Evolutionary conservation across 2,329 filamentous ascomycete genomes (phyloP).

Genomic region (Penicillium sp.): DNA sequence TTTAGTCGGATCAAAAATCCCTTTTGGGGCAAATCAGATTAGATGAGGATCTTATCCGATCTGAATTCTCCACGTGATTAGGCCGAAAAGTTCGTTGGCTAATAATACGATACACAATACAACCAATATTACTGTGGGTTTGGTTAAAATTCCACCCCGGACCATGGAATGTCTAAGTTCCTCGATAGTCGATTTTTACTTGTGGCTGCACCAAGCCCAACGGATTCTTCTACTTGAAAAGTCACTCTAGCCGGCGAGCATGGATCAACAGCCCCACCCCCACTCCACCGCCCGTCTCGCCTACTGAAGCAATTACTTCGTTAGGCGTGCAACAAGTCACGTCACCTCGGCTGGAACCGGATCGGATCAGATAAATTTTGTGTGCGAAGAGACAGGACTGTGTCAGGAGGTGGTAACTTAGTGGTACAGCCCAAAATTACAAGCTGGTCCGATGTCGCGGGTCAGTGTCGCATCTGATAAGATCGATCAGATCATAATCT

Average conservation of each 20-base stretch:
- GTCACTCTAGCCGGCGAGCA: background rate
- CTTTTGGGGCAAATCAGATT: conserved; percentile 30
- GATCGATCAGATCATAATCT: background rate
- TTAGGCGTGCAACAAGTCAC: background rate
- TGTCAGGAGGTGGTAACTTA: background rate
- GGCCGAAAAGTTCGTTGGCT: background rate
- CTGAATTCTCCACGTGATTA: background rate
- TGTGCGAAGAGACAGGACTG: background rate
- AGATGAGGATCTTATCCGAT: conserved; percentile 36
- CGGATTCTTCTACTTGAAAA: background rate
- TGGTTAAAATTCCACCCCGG: background rate
- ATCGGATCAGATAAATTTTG: conserved; percentile 16
- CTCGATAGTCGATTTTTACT: no score
- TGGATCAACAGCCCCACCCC: no score
- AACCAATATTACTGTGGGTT: no score
- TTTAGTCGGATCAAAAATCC: background rate
- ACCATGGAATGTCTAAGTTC: background rate
- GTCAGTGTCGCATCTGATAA: conserved; percentile 22
- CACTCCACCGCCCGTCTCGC: no score
- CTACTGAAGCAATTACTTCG: no score
- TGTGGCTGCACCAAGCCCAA: background rate
- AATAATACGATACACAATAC: no score
- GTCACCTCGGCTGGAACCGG: background rate
- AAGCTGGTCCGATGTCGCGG: background rate
- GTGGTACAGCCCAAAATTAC: no score